Conservation (phyloP, 805 yeast species). For the Candida ovalis region DNA sequence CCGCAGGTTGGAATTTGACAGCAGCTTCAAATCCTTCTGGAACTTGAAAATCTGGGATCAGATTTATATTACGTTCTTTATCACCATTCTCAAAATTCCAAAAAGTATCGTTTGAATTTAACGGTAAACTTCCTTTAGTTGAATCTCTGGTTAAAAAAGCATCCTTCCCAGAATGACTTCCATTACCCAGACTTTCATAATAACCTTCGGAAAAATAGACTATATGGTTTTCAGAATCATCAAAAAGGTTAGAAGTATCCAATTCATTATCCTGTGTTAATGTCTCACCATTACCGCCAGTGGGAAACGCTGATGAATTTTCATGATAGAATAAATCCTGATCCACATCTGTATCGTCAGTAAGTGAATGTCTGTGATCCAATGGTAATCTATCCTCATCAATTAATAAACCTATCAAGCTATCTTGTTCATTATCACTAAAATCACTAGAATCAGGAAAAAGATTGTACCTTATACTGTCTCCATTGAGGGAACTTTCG, state of each 20-base stretch:
- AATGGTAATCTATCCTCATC: conserved; percentile 8
- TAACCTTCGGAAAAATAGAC: conserved; percentile 16
- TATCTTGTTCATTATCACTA: conserved; percentile 9
- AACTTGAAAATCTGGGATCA: conserved; percentile 12
- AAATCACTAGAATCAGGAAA: conserved; percentile 19
- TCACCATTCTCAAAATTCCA: conserved; percentile 31
- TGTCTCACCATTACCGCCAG: conserved; percentile 7
- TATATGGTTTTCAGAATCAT: conserved; percentile 7
- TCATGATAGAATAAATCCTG: conserved; percentile 16
- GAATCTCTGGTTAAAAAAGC: not conserved
- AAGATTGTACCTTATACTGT: conserved; percentile 15
- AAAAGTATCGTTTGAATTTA: conserved; percentile 30
- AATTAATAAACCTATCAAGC: conserved; percentile 1
- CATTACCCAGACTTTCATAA: conserved; percentile 5
- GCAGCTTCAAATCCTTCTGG: conserved; percentile 21
- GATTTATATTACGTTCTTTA: conserved; percentile 10
- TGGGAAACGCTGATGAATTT: conserved; percentile 16
- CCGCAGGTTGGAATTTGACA: conserved; percentile 32
- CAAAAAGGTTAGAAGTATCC: not conserved
- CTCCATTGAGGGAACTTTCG: conserved; percentile 4
- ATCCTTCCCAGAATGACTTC: not conserved
- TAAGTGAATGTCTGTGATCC: conserved; percentile 4
- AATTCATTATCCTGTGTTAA: conserved; percentile 1
- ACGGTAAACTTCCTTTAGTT: conserved; percentile 13
- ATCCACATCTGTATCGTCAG: conserved; percentile 11